These are phyloP conservation scores for Penicillium sp. DNA, from an alignment of 2,329 filamentous ascomycete genomes.

Conservation along the genomic window DNA sequence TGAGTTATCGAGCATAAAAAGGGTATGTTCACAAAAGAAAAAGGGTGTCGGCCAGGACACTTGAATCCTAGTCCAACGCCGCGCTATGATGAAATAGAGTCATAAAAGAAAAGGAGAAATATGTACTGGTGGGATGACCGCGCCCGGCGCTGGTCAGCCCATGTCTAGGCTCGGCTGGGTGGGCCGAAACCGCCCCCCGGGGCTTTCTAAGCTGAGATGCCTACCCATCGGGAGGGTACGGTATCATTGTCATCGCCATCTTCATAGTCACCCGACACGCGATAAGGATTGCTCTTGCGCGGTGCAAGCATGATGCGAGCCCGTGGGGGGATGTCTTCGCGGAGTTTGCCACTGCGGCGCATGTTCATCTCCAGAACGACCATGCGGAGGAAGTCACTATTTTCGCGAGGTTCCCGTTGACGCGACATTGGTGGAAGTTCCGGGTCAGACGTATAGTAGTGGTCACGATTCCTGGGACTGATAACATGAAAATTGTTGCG, in stretches of 20 bases:
- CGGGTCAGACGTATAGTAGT: constrained; percentile 34
- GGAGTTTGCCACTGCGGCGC: constrained; percentile 61
- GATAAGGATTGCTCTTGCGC: constrained; percentile 36
- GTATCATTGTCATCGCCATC: constrained; percentile 22
- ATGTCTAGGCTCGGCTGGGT: background rate
- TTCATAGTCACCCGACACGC: constrained; percentile 21
- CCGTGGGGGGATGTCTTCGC: constrained; percentile 52
- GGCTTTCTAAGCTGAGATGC: constrained; percentile 14
- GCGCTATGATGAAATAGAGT: constrained; percentile 9
- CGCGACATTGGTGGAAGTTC: constrained; percentile 47
- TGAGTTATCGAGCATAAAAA: constrained; percentile 6
- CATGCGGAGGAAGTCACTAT: constrained; percentile 62
- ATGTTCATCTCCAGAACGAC: constrained; percentile 68
- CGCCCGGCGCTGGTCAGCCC: constrained; percentile 13
- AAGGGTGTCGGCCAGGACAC: constrained; percentile 15
- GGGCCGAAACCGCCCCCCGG: background rate
- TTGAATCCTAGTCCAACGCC: constrained; percentile 19
- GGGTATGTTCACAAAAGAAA: constrained; percentile 17
- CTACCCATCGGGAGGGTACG: constrained; percentile 23
- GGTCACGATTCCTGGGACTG: constrained; percentile 43
- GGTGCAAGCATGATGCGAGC: constrained; percentile 62
- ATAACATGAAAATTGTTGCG: constrained; percentile 39
- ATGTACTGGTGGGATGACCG: constrained; percentile 14
- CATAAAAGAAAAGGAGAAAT: background rate
- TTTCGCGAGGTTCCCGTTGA: constrained; percentile 63